phyloP scores from a whole-genome alignment of 1,284 basidiomycete genomes.

The Sphaerobolus stellatus region DNA sequence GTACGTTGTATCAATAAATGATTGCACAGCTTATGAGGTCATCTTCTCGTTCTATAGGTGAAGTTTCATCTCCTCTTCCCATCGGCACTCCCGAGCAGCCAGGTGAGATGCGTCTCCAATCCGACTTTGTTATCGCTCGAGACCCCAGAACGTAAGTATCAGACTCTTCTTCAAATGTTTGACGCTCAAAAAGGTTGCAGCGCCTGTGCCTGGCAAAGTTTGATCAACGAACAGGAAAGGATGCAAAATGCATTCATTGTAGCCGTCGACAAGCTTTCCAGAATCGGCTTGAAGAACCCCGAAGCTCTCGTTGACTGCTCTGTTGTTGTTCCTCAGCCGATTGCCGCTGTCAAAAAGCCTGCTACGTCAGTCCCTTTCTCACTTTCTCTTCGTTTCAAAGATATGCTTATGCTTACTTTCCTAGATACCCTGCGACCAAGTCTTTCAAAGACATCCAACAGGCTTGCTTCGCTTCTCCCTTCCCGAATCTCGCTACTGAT shows the following conservation, averaged over 20 bases:
- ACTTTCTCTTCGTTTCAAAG: not conserved
- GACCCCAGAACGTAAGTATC: slow-evolving; percentile 10
- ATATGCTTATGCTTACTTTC: not conserved
- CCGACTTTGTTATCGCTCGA: slow-evolving; percentile 34
- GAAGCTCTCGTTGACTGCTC: slow-evolving; percentile 33
- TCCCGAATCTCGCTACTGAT: slow-evolving; percentile 32
- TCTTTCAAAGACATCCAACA: slow-evolving; percentile 19
- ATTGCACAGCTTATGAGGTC: not conserved
- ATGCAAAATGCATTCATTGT: slow-evolving; percentile 35
- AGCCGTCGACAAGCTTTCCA: slow-evolving; percentile 35
- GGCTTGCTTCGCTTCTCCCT: slow-evolving; percentile 23
- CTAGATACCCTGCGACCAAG: not conserved
- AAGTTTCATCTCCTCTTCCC: slow-evolving; percentile 2
- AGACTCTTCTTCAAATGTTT: not conserved
- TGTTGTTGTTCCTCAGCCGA: slow-evolving; percentile 31
- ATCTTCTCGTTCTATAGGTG: not conserved
- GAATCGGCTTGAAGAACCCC: slow-evolving; percentile 30
- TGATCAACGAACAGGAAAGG: slow-evolving; percentile 26
- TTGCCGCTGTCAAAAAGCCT: not conserved
- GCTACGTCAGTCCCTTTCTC: not conserved
- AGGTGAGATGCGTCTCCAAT: slow-evolving; percentile 42
- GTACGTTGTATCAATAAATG: not conserved
- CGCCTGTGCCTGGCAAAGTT: not conserved
- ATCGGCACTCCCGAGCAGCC: slow-evolving; percentile 1
- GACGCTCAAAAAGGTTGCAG: no score